Base-by-base conservation (phyloP, 768 basidiomycete genomes). In the Fibroporia radiculosa region DNA sequence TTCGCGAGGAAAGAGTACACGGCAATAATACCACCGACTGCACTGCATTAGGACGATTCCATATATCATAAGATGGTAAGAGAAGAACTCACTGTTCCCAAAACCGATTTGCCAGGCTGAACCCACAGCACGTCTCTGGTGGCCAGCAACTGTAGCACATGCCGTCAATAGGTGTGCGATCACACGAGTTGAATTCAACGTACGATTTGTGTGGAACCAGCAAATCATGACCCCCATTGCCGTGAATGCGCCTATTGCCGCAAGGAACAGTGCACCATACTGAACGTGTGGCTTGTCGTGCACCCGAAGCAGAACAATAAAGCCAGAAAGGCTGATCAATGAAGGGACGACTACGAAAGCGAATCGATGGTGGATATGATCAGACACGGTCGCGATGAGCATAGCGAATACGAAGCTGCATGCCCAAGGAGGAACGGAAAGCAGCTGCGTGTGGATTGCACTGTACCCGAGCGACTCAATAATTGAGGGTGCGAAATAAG, bases 351-450 rank as follows among this genome's bases (percentile, higher is more conserved):
- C 35, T 24, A 51, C 46, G 48, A 58, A 58, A 3, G 52, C 20
- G 45, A 46, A 56, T 3, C 56, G 54, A 38, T 48, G 50, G 13
- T 49, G 47, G 16, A 48, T n/a, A 44, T 40, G 47, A 43, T 58
- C 56, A 8, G 55, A 56, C 33, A 42, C 32, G 37, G 47, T 44
- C 38, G 55, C 51, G 48, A 44, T 42, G 40, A 52, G 19, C 54
- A 58, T 56, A 23, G 56, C 50, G 33, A 56, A 43, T 12, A 42
- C 43, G 44, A 56, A 58, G 25, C 56, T 56, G 29, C 45, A 53
- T 31, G 59, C 55, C 49, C 57, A 61, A 6, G 61, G 59, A 6
- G 61, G 59, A n/a, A 59, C 60, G 39, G 55, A 55, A 46, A 59
- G 51, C 24, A 62, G 56, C 36, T 63, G 57, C 11, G 62, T 58